Evolutionary conservation across 1,139 yeast genomes (phyloP), one percentile per base, ranked within the genome.

Genomic region (Yamadazyma aaseri): DNA sequence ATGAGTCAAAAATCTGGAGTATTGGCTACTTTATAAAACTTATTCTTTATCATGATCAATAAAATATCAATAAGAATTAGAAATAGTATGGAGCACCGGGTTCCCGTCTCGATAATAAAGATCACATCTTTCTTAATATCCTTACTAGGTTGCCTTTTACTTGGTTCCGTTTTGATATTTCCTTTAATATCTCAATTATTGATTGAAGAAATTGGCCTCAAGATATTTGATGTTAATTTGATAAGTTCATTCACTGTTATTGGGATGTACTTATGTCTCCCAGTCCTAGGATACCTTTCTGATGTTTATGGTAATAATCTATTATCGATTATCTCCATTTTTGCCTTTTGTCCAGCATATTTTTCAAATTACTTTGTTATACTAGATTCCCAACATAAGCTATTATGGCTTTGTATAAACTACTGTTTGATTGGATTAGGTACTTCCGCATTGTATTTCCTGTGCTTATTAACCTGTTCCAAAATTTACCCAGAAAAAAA

Each of bases 241-340:
- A 78, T 92, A 12, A 85, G 95, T 5, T 82, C 90, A 25, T 66
- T 78, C 15, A 80, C 86, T 26, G 84, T 86, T 20, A 60, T 85
- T 34, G 97, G 97, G 2, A 80, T 86, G 79, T 92, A 92, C 56
- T 59, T 89, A 35, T 82, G 94, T 12, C 76, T 90, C 5, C 97
- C 97, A 0, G 54, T 82, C 0, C 61, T 90, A 30, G 98, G 98
- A 0, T 79, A 84, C 46, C 59, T 86, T 31, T 90, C 95, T 1
- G 97, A 92, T 56, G 64, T 79, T 17, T 85, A 83, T 51, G 96
- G 97, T 0, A 94, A 96, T 1, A 83, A 86, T 10, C 53, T 84
- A 17, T 59, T 90, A 30, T 80, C 92, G 3, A 48, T 82, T 15
- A 53, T 85, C 20, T 76, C 94, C 13, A 64, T 83, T 26, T 42